Conservation (phyloP, 2,329 filamentous ascomycete genomes). For the Dichotomopilus funicola region DNA sequence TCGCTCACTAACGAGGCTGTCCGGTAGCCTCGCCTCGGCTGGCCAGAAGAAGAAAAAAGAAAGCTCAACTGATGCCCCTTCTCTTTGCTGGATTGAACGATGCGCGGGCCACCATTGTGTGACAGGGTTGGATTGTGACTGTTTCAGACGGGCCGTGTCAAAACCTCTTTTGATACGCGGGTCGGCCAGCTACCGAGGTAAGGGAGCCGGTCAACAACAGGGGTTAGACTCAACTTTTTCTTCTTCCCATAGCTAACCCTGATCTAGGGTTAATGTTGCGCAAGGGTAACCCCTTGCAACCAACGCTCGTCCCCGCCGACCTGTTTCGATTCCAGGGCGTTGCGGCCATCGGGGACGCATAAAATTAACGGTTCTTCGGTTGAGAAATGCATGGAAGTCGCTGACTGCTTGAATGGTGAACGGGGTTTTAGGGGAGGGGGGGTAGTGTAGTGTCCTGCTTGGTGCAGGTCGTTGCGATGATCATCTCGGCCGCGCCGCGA, state of each 20-base stretch:
- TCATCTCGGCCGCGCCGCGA: too few species aligned
- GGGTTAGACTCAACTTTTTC: background rate
- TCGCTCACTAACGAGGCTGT: background rate
- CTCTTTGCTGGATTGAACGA: background rate
- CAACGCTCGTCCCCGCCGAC: too few species aligned
- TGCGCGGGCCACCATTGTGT: background rate
- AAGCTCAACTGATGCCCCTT: background rate
- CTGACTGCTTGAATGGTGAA: too few species aligned
- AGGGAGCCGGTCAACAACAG: slow-evolving; percentile 12
- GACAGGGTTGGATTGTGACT: background rate
- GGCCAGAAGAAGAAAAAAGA: background rate
- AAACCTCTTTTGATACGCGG: slow-evolving; percentile 10
- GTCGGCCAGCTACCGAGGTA: slow-evolving; percentile 11
- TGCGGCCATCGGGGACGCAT: too few species aligned
- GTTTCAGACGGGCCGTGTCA: slow-evolving; percentile 9
- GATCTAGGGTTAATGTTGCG: background rate
- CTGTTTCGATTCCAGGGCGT: too few species aligned
- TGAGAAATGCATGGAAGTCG: too few species aligned
- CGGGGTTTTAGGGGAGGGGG: too few species aligned
- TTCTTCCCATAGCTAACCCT: slow-evolving; percentile 7
- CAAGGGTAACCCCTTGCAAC: too few species aligned
- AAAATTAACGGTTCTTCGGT: too few species aligned
- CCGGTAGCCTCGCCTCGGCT: background rate
- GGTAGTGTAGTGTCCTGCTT: too few species aligned
- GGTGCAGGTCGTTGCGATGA: too few species aligned